Conservation (phyloP, 2,329 filamentous ascomycete species). For the Fusarium redolens region DNA sequence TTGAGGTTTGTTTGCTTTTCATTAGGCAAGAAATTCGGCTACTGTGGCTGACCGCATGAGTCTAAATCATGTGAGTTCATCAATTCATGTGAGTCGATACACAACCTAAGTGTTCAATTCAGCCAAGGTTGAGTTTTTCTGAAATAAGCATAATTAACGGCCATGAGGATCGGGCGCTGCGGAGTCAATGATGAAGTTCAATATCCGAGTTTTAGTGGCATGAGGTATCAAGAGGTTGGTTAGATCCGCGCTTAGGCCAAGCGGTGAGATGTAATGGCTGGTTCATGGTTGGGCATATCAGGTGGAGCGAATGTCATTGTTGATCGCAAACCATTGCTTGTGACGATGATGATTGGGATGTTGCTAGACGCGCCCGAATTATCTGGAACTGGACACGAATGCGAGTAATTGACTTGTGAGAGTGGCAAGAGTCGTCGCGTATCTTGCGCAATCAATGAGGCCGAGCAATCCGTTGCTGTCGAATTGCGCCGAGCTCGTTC, state of each 20-base stretch:
- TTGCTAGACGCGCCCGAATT: not conserved
- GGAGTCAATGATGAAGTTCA: not conserved
- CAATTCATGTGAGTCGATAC: not conserved
- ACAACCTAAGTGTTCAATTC: not conserved
- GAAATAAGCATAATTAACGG: constrained; percentile 5
- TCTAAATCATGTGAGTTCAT: constrained; percentile 24
- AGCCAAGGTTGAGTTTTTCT: not conserved
- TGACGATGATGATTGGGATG: not conserved
- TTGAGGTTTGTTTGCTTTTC: not conserved
- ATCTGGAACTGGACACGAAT: constrained; percentile 11
- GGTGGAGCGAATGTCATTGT: constrained; percentile 26
- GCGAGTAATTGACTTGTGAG: constrained; percentile 6
- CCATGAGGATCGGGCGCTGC: constrained; percentile 2
- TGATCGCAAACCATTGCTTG: not conserved
- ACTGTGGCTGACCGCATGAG: constrained; percentile 31
- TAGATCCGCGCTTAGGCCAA: constrained; percentile 11
- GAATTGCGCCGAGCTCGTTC: constrained; percentile 2
- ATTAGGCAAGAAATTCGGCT: not conserved
- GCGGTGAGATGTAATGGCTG: constrained; percentile 28
- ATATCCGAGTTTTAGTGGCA: constrained; percentile 1
- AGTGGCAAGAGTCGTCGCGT: constrained; percentile 34
- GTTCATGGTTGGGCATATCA: constrained; percentile 14
- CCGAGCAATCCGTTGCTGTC: constrained; percentile 24
- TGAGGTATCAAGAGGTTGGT: constrained; percentile 9
- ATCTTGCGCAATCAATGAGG: constrained; percentile 23